Conservation (phyloP, 2,329 filamentous ascomycete genomes). For the Hymenoscyphus occultus region DNA sequence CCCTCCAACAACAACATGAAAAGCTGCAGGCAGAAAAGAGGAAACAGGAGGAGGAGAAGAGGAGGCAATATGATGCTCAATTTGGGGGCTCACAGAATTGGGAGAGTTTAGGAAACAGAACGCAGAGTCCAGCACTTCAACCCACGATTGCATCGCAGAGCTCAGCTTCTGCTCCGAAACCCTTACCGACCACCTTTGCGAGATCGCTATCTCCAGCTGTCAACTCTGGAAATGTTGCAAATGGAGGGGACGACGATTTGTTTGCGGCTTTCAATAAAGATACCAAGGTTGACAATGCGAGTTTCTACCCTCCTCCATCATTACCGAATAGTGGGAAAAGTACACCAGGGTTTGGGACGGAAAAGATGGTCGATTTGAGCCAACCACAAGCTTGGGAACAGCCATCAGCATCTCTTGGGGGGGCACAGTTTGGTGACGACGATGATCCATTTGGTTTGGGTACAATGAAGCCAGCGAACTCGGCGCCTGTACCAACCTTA, state of each 20-base stretch:
- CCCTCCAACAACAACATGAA: slow-evolving; percentile 73
- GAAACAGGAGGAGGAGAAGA: slow-evolving; percentile 71
- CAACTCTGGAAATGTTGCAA: slow-evolving; percentile 23
- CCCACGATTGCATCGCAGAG: slow-evolving; percentile 49
- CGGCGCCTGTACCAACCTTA: slow-evolving; percentile 30
- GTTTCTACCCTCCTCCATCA: slow-evolving; percentile 58
- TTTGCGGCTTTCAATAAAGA: slow-evolving; percentile 66
- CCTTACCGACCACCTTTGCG: slow-evolving; percentile 32
- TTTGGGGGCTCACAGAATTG: slow-evolving; percentile 77
- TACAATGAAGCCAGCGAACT: slow-evolving; percentile 45
- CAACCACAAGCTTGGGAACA: slow-evolving; percentile 53
- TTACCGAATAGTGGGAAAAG: slow-evolving; percentile 37
- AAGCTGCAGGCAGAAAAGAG: slow-evolving; percentile 63
- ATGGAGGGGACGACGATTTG: slow-evolving; percentile 56
- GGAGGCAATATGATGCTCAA: slow-evolving; percentile 68
- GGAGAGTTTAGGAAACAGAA: slow-evolving; percentile 59
- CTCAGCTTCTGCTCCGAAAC: slow-evolving; percentile 42
- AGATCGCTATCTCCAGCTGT: slow-evolving; percentile 34
- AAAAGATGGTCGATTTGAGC: slow-evolving; percentile 48
- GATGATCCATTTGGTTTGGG: slow-evolving; percentile 87
- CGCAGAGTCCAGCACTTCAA: slow-evolving; percentile 31
- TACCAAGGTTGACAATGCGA: slow-evolving; percentile 65
- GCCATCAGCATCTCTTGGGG: slow-evolving; percentile 27
- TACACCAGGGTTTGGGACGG: slow-evolving; percentile 43
- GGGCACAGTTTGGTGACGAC: slow-evolving; percentile 50